Percentiles rank a stretch among this genome's conserved stretches.
Evolutionary conservation across 331 rosid species (phyloP).

Genomic region (Saraca asoca): DNA sequence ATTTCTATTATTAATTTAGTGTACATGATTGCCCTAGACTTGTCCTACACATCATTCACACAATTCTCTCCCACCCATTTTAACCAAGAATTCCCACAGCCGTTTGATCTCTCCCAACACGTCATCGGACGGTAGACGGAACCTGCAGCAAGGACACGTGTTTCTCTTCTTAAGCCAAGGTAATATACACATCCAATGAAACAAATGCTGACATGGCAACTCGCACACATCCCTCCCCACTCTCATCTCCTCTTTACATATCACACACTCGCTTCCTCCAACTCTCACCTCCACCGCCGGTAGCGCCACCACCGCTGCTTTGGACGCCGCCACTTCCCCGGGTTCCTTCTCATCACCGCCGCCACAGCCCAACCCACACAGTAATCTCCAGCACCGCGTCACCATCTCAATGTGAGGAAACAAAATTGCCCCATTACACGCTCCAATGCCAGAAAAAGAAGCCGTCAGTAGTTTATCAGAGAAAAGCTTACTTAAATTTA

Average conservation of each 20-base stretch:
- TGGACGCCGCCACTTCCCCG: constrained; percentile 63
- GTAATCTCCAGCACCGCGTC: constrained; percentile 61
- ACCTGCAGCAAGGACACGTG: constrained; percentile 91
- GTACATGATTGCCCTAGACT: no score
- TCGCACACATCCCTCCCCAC: constrained; percentile 74
- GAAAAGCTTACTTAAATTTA: constrained; percentile 32
- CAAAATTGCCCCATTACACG: constrained; percentile 39
- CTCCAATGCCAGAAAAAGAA: constrained; percentile 48
- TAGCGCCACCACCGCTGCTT: constrained; percentile 52
- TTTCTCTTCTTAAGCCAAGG: constrained; percentile 76
- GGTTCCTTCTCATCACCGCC: constrained; percentile 40
- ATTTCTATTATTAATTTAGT: no score
- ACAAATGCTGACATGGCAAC: constrained; percentile 80
- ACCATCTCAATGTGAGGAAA: constrained; percentile 60
- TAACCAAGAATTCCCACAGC: constrained; percentile 63
- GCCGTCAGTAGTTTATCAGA: constrained; percentile 38
- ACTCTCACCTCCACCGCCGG: constrained; percentile 56
- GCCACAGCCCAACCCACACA: constrained; percentile 34
- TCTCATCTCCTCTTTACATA: constrained; percentile 80
- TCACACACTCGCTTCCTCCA: constrained; percentile 67
- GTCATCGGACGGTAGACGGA: constrained; percentile 76
- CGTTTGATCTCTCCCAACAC: constrained; percentile 77
- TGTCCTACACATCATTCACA: neutral
- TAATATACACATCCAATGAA: constrained; percentile 82
- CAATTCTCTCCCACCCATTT: constrained; percentile 16